Percentiles rank a stretch among this genome's conserved stretches.
phyloP scores from a whole-genome alignment of 23 red algal genomes.

The Gracilariopsis chorda region DNA sequence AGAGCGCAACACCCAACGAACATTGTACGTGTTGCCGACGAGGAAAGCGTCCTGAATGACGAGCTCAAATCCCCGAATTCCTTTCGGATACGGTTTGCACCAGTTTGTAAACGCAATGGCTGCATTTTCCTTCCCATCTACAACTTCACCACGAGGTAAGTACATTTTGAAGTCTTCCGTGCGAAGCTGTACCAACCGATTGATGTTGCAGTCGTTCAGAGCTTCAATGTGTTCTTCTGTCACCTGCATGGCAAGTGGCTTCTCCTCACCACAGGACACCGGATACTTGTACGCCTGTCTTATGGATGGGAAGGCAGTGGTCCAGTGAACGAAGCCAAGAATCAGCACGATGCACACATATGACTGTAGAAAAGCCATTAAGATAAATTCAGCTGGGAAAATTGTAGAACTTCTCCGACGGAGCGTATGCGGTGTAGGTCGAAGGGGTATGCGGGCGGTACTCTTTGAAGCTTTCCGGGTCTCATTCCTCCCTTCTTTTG shows the following conservation, averaged over 20 bases:
- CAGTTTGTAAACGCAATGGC: neutral
- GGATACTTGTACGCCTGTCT: too few species aligned
- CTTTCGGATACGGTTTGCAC: conserved; percentile 3
- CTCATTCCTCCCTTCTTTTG: too few species aligned
- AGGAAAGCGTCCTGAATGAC: neutral
- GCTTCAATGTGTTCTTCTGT: neutral
- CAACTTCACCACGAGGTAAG: neutral
- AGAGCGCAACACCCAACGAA: neutral
- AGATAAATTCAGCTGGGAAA: too few species aligned
- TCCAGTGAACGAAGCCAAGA: too few species aligned
- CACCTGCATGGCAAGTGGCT: neutral
- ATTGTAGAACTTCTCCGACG: too few species aligned
- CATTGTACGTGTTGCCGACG: neutral
- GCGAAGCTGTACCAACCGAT: neutral
- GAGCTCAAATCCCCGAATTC: neutral
- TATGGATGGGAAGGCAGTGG: too few species aligned
- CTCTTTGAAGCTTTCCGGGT: too few species aligned
- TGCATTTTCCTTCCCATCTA: neutral
- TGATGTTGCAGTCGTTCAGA: neutral
- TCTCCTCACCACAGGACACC: too few species aligned
- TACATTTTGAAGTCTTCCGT: conserved; percentile 6
- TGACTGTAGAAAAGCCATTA: too few species aligned
- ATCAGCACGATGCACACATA: too few species aligned
- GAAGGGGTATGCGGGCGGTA: too few species aligned
- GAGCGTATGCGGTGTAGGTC: too few species aligned